Base-by-base conservation (phyloP, 352 stramenopile species). In the Phytophthora tentaculata region DNA sequence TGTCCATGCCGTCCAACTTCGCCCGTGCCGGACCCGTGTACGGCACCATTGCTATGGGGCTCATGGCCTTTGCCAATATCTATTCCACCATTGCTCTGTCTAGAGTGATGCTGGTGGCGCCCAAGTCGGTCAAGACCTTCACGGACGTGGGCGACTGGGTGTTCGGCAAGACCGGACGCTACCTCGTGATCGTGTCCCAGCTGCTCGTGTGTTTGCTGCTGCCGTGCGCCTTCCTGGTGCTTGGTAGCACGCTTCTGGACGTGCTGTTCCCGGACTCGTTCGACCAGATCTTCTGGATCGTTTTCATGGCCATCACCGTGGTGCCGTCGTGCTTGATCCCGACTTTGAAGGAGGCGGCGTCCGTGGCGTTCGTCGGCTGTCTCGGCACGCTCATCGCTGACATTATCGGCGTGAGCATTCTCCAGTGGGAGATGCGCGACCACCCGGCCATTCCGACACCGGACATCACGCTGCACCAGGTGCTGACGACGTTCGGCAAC, bases 61-160 rank as follows among this genome's bases (percentile, higher is more conserved):
- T 91, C 41, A 91, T 91, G 83, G 83, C 80, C 0, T 83, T 82
- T 51, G 76, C 76, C 23, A 91, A 89, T 59, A 77, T 89, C 55
- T 91, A 89, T 66, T 71, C 83, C 0, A 81, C 78, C 14, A 67
- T 91, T 12, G 56, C 75, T 5, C 55, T 74, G 39, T 76, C 68
- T 32, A 80, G 77, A 20, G 76, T 84, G 49, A 71, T 86, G 45
- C 56, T 76, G 1, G 74, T 68, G 5, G 79, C 79, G n/a, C 79
- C 79, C 0, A 19, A 56, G 9, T 77, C 65, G 7, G 75, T 86
- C 28, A 80, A 79, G 56, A 86, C 79, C 3, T 84, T 79, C 52
- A 71, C 62, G 3, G 79, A 86, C 49, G 65, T 86, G 6, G 79
- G 79, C 0, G 72, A 76, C 12, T 86, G 77, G 73, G 53, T 66